Percentiles rank a stretch among this genome's conserved stretches.
Conservation (phyloP, 169 alveolate species). For the Plasmodium gaboni region DNA sequence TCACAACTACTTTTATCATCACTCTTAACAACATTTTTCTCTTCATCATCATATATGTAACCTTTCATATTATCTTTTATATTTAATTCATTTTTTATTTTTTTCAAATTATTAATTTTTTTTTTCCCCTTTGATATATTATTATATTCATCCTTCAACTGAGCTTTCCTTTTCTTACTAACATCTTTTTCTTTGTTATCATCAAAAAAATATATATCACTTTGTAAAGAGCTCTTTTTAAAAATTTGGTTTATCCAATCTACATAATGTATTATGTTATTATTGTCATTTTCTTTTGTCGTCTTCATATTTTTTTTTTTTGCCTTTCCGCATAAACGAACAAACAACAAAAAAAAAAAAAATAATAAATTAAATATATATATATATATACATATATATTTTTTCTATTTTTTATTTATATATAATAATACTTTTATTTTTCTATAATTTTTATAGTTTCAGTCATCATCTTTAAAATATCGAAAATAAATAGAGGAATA, state of each 20-base stretch:
- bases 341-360: too few species aligned
- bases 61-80: background rate
- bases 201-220: background rate
- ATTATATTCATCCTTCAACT: background rate
- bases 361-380: background rate
- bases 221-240: background rate
- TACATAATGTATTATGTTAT: constrained; percentile 21
- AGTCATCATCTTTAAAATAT: too few species aligned
- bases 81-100: background rate
- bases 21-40: background rate
- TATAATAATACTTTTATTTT: too few species aligned
- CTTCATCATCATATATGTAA: background rate
- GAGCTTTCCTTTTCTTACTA: constrained; percentile 10
- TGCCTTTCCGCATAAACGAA: too few species aligned
- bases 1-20: background rate
- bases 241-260: constrained; percentile 32
- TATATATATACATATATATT: background rate
- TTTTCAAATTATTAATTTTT: constrained; percentile 2
- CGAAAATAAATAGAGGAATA: too few species aligned
- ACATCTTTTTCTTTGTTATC: constrained; percentile 19
- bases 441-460: too few species aligned
- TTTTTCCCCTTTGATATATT: background rate
- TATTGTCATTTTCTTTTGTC: background rate
- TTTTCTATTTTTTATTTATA: background rate
- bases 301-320: background rate